Evolutionary conservation across 2,329 filamentous ascomycete species (phyloP).

Genomic region (Penicillium sp.): DNA sequence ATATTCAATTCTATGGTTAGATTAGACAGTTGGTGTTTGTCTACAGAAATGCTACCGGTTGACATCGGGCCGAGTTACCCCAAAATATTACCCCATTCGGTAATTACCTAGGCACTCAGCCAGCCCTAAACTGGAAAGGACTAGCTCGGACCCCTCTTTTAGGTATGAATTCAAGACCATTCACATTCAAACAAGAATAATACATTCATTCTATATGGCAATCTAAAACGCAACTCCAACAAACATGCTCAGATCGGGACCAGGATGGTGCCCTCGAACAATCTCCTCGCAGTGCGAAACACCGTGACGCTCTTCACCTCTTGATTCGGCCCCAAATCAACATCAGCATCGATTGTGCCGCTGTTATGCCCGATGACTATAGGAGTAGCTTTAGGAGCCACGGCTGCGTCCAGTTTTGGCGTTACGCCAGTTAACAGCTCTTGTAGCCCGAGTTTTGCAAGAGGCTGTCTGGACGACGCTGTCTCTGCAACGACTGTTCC

Average conservation of each 20-base stretch:
- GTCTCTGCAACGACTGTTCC: constrained; percentile 18
- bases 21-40: neutral
- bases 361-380: constrained; percentile 6
- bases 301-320: constrained; percentile 7
- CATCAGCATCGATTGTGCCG: constrained; percentile 11
- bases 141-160: neutral
- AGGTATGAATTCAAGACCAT: too few relatives aligned
- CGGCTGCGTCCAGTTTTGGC: neutral
- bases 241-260: neutral
- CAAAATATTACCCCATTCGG: too few relatives aligned
- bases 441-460: neutral
- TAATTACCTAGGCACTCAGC: too few relatives aligned
- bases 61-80: too few relatives aligned
- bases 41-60: neutral
- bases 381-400: neutral
- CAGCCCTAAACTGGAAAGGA: neutral
- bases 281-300: constrained; percentile 9
- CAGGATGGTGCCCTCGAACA: constrained; percentile 11
- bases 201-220: neutral
- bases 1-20: neutral
- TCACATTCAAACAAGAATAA: neutral
- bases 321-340: neutral
- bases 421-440: neutral
- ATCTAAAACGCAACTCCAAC: neutral
- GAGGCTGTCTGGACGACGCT: neutral